Base-by-base conservation (phyloP, 2,329 filamentous ascomycete genomes). In the Periconia sp. region DNA sequence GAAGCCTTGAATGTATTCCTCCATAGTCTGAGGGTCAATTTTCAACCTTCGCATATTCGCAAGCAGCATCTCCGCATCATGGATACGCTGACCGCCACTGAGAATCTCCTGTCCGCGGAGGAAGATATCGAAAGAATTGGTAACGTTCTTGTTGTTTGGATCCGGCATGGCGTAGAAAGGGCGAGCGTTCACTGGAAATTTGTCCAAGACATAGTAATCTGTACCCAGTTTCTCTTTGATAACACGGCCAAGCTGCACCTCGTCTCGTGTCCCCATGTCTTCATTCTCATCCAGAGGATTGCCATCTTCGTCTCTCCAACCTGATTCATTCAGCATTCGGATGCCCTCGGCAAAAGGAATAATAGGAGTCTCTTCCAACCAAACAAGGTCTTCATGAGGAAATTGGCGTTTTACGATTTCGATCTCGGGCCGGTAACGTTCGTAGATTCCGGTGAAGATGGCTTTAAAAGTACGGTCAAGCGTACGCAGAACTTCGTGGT, bases 81-180 rank as follows among this genome's bases (percentile, higher is more conserved):
- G 90, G 58, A 97, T 95, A 83, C 92, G 91, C 74, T 97, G 92
- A 8, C 92, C 92, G 63, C 92, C 92, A 1, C 91, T 93, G 44
- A 93, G 86, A 53, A 97, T 94, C 72, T 97, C 92, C 68, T 97
- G 92, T 0, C 92, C 92, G 30, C 92, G 88, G 42, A 96, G 83
- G 76, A 97, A 97, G 53, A 97, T 95, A 71, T 97, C 92, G 65
- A 96, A 97, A 0, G 92, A 96, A 71, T 96, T 96, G 47, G 92
- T 97, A 71, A 86, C 85, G 33, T 82, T 80, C 13, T 84, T 79
- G 65, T 95, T 85, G 15, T 87, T 79, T 1, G 87, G 83, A 58
- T 96, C 90, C 27, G 88, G 88, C 83, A 96, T 92, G 1, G 92
- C 91, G 69, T 97, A 96, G 76, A 97, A 96, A 0, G 92, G 92